A percentile compares a stretch with the other conserved stretches of the same genome.
phyloP scores from a whole-genome alignment of 345 rosid species.

The Brassica nigra region DNA sequence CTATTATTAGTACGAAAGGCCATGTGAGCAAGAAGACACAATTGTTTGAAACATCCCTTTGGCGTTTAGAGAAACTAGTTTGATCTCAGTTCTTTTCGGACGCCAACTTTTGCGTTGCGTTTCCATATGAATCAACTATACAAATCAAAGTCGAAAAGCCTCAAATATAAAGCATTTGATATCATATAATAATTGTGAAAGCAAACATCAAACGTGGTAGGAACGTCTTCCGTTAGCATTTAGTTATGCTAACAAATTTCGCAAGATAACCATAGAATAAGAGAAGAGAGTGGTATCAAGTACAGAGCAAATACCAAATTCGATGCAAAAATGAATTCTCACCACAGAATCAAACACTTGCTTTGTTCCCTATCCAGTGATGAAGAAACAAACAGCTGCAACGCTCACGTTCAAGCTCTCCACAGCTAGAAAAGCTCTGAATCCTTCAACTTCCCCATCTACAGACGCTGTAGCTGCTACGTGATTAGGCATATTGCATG shows the following conservation, averaged over 20 bases:
- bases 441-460: constrained; percentile 48
- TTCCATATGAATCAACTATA: not conserved
- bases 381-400: constrained; percentile 93
- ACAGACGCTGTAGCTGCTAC: constrained; percentile 40
- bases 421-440: constrained; percentile 73
- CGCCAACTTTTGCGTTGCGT: not conserved
- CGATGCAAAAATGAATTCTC: constrained; percentile 6
- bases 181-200: not conserved
- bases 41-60: constrained; percentile 9
- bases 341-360: constrained; percentile 5
- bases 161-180: not conserved
- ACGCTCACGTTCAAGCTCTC: constrained; percentile 98
- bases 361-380: constrained; percentile 60
- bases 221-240: not conserved
- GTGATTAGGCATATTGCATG: constrained; percentile 63
- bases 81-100: not conserved
- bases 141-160: not conserved
- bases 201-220: not conserved
- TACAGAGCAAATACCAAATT: constrained; percentile 14
- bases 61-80: not conserved
- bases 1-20: not conserved
- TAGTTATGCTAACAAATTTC: too few relatives aligned
- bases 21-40: not conserved
- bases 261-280: too few relatives aligned
- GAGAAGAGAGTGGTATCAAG: constrained; percentile 5